Percentiles rank a stretch among this genome's conserved stretches.
These are phyloP conservation scores for Fusarium lyarnte DNA, from an alignment of 2,329 filamentous ascomycete genomes.

Conservation along the genomic window DNA sequence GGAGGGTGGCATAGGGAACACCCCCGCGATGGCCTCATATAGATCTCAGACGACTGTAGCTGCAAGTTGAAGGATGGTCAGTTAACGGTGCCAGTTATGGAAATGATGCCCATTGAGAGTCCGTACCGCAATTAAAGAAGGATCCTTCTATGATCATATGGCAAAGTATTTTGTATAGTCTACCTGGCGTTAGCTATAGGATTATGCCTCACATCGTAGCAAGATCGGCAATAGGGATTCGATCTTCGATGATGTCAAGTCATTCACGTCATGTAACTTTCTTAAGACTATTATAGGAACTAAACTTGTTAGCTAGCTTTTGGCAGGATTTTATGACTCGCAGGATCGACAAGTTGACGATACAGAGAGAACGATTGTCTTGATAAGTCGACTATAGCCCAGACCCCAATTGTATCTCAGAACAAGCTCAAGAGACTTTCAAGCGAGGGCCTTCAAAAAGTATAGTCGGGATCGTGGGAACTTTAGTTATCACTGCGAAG, in stretches of 20 bases:
- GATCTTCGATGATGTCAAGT: conserved; percentile 18
- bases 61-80: background rate
- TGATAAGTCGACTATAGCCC: background rate
- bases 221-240: background rate
- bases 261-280: background rate
- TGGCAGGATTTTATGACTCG: background rate
- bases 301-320: background rate
- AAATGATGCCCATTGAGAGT: background rate
- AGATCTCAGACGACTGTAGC: conserved; percentile 8
- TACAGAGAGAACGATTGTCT: background rate
- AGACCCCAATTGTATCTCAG: background rate
- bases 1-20: background rate
- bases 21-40: background rate
- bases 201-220: conserved; percentile 17
- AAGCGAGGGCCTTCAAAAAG: background rate
- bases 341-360: conserved; percentile 2
- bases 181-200: background rate
- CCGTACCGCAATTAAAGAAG: background rate
- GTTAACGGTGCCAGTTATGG: conserved; percentile 8
- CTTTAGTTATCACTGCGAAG: background rate
- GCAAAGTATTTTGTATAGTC: background rate
- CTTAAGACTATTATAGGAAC: background rate
- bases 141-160: background rate
- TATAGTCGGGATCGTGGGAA: background rate
- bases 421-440: background rate